Evolutionary conservation across 148 eudicot genomes (phyloP), one percentile per base, ranked within the genome.

Genomic region (Cornus florida): DNA sequence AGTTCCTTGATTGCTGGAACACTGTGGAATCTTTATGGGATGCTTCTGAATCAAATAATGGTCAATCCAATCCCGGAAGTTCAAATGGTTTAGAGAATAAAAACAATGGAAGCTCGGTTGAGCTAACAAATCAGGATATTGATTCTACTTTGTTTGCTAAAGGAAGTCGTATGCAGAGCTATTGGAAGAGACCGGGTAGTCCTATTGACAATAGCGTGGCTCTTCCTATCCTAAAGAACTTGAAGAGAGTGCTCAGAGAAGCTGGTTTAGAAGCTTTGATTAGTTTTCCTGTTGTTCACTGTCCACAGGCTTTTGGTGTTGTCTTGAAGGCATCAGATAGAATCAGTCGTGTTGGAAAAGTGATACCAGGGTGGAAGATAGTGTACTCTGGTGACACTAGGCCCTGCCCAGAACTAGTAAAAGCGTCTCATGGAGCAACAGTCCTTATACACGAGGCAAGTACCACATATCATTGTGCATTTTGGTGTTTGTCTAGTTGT

Each of bases 321-420:
- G 84, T 76, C 66, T 65, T 93, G 81, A 84, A 81, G 85, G 94
- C 96, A 24, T 84, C 89, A 28, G 82, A 84, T 73, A 89, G 97
- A 86, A 75, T 72, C 20, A 86, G 88, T 72, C 53, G 80, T 75
- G 84, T 22, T 39, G 94, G 91, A 59, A 84, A 88, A 83, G 68
- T 70, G 20, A 86, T 93, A 76, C 92, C 96, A 0, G 97, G 98
- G 69, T 95, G 98, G 98, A 95, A 95, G 82, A 77, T 93, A 75
- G 98, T 93, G 32, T 95, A 95, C 86, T 95, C 98, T 72, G 98
- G 98, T 41, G 98, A 95, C 79, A 95, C 97, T 19, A 80, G 98
- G 77, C 98, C 98, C 8, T 95, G 98, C 80, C 88, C 89, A 7
- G 89, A 85, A 78, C 80, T 90, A 62, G 82, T 92, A 24, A 86